A percentile compares a stretch with the other conserved stretches of the same genome.
phyloP scores from a whole-genome alignment of 2,329 filamentous ascomycete genomes.

The Amphichorda felina region DNA sequence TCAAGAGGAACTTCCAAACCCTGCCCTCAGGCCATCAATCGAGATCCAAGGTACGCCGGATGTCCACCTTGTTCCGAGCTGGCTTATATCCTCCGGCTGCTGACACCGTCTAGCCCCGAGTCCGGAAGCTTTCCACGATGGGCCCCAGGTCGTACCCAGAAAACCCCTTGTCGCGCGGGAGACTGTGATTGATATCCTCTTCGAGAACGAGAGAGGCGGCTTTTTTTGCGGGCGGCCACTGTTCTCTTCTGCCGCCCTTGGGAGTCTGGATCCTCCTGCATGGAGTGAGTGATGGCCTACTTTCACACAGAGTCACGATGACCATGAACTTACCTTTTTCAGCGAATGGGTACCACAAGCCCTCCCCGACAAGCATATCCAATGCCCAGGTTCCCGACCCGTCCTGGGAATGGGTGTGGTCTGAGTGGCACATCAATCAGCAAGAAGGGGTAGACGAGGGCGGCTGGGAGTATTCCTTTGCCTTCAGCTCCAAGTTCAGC shows the following conservation, averaged over 20 bases:
- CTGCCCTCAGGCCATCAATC: conserved; percentile 16
- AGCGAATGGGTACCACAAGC: conserved; percentile 51
- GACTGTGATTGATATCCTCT: conserved; percentile 71
- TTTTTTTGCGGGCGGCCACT: conserved; percentile 82
- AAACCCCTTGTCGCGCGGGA: conserved; percentile 27
- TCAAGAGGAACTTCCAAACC: conserved; percentile 7
- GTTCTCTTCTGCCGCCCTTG: conserved; percentile 78
- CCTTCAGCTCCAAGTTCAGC: conserved; percentile 60
- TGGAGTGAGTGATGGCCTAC: conserved; percentile 46
- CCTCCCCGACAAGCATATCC: conserved; percentile 55
- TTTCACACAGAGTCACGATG: not conserved
- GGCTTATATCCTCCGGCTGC: not conserved
- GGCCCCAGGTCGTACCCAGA: conserved; percentile 21
- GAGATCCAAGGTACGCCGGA: conserved; percentile 16
- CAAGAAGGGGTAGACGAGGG: conserved; percentile 72
- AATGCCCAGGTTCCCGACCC: conserved; percentile 92
- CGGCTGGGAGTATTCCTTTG: conserved; percentile 94
- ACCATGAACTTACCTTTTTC: conserved; percentile 3
- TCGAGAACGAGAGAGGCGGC: conserved; percentile 87
- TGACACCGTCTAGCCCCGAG: conserved; percentile 16
- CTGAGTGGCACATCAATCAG: conserved; percentile 53
- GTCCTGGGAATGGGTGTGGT: conserved; percentile 81
- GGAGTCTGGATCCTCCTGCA: conserved; percentile 71
- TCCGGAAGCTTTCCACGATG: conserved; percentile 10
- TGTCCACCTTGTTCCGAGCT: not conserved